Conservation (phyloP, 257 asterid species). For the Fraxinus excelsior region DNA sequence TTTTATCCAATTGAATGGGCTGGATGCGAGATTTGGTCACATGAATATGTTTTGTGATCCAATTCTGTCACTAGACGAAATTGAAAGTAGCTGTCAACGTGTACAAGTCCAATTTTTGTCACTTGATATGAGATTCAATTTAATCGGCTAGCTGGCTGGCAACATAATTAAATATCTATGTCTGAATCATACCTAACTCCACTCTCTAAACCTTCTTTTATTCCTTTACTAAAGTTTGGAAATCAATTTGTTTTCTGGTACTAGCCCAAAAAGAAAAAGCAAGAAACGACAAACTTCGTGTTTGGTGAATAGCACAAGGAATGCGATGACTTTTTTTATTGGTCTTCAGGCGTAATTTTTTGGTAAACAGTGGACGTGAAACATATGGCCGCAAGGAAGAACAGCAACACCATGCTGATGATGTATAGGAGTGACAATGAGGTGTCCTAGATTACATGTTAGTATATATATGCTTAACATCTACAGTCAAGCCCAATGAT, state of each 20-base stretch:
- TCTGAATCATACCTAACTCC: conserved; percentile 39
- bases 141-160: too few species aligned
- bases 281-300: conserved; percentile 21
- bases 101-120: too few species aligned
- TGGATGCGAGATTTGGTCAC: background rate
- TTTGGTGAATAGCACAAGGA: conserved; percentile 75
- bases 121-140: too few species aligned
- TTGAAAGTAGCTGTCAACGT: too few species aligned
- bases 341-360: conserved; percentile 62
- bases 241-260: background rate
- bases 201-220: conserved; percentile 22
- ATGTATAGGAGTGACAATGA: too few species aligned
- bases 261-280: conserved; percentile 1
- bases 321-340: conserved; percentile 61
- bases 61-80: background rate
- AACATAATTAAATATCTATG: background rate
- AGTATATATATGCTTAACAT: too few species aligned
- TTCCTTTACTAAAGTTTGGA: conserved; percentile 6
- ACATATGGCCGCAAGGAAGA: conserved; percentile 83
- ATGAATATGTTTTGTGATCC: background rate
- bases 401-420: conserved; percentile 61
- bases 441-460: too few species aligned
- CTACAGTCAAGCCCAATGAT: too few species aligned
- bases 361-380: conserved; percentile 79
- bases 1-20: background rate